These are phyloP conservation scores for Lactarius sanguifluus DNA, from an alignment of 768 basidiomycete genomes.

Conservation along the genomic window DNA sequence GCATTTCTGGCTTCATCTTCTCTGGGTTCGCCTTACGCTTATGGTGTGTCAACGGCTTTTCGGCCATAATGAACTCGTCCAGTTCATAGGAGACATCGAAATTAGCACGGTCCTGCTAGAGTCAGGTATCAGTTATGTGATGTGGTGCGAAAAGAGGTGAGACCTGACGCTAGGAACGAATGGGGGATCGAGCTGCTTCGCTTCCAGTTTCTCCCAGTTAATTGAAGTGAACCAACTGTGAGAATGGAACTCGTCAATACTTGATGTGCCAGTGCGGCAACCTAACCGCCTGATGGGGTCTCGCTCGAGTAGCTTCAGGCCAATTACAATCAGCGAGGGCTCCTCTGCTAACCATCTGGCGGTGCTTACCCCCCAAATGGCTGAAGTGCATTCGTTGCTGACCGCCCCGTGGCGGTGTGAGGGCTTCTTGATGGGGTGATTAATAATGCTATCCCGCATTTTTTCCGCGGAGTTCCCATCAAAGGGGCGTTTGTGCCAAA, in stretches of 20 bases:
- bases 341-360: neutral
- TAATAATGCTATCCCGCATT: constrained; percentile 83
- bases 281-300: constrained; percentile 78
- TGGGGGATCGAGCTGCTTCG: constrained; percentile 70
- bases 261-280: constrained; percentile 66
- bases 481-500: constrained; percentile 82
- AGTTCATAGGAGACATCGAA: constrained; percentile 97
- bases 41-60: constrained; percentile 94
- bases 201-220: constrained; percentile 77
- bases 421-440: constrained; percentile 74
- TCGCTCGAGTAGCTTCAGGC: constrained; percentile 75
- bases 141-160: neutral
- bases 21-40: constrained; percentile 88
- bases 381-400: constrained; percentile 64
- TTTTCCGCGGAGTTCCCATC: constrained; percentile 87
- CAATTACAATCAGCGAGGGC: neutral
- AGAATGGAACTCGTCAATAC: constrained; percentile 71
- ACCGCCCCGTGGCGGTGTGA: constrained; percentile 48
- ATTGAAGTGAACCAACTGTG: constrained; percentile 85
- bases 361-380: constrained; percentile 61
- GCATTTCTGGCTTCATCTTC: constrained; percentile 87
- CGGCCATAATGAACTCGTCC: constrained; percentile 95
- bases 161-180: constrained; percentile 93
- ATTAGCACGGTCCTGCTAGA: constrained; percentile 92
- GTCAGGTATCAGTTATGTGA: constrained; percentile 18